Evolutionary conservation across 176 grass and related monocot species (phyloP).

Genomic region (Hordeum vulgare): MorexV3_pseudomolecules_assembly NC_058524.1:487918532-487919031

Average conservation of each 20-base stretch:
- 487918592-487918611: slow-evolving; percentile 92
- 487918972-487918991: neutral
- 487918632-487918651: slow-evolving; percentile 2
- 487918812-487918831: neutral
- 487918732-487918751: slow-evolving; percentile 74
- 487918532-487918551: slow-evolving; percentile 82
- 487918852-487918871: slow-evolving; percentile 4
- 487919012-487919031: slow-evolving; percentile 16
- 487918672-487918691: slow-evolving; percentile 28
- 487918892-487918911: neutral
- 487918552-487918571: slow-evolving; percentile 93
- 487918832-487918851: neutral
- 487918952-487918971: neutral
- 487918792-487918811: neutral
- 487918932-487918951: neutral
- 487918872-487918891: neutral
- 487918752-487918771: slow-evolving; percentile 81
- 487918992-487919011: slow-evolving; percentile 15
- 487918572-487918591: slow-evolving; percentile 90
- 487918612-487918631: slow-evolving; percentile 92
- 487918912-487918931: neutral
- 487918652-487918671: slow-evolving; percentile 1
- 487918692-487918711: slow-evolving; percentile 99
- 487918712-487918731: slow-evolving; percentile 98
- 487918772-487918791: slow-evolving; percentile 8